Evolutionary conservation across 805 yeast species (phyloP).

Genomic region (Candida ulmi): DNA sequence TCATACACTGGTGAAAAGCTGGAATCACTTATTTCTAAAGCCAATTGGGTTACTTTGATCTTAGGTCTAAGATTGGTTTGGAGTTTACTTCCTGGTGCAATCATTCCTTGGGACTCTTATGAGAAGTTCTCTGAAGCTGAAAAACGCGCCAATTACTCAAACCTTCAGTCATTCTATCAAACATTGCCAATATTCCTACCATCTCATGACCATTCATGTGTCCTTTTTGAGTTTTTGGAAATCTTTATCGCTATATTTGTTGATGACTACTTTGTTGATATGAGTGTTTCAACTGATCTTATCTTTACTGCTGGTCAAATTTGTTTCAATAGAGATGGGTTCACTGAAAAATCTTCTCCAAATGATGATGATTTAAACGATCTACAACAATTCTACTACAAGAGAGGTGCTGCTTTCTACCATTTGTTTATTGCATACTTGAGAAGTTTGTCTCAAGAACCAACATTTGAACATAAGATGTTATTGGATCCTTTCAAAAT

Average conservation of each 20-base stretch:
- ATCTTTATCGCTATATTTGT: conserved; percentile 26
- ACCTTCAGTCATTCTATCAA: conserved; percentile 27
- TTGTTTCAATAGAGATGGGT: conserved; percentile 26
- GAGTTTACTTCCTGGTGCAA: conserved; percentile 29
- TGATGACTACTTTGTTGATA: conserved; percentile 26
- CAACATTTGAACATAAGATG: conserved; percentile 24
- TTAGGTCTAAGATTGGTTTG: conserved; percentile 27
- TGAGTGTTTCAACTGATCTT: conserved; percentile 25
- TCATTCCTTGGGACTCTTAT: conserved; percentile 31
- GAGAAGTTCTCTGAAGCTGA: conserved; percentile 24
- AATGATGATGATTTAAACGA: conserved; percentile 24
- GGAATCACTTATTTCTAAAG: conserved; percentile 18
- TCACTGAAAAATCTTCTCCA: conserved; percentile 5
- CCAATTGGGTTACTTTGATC: conserved; percentile 23
- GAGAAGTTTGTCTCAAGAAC: conserved; percentile 26
- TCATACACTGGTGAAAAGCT: conserved; percentile 27
- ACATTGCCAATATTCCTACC: conserved; percentile 28
- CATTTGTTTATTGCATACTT: conserved; percentile 29
- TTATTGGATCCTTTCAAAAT: conserved; percentile 28
- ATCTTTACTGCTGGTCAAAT: conserved; percentile 32
- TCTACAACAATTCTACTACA: conserved; percentile 27
- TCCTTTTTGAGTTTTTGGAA: conserved; percentile 32
- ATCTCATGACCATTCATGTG: conserved; percentile 29
- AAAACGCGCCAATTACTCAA: conserved; percentile 14
- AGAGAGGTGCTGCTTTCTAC: conserved; percentile 29